Evolutionary conservation across 371 early-diverging fungal genomes (phyloP).

Genomic region (Mucor lusitanicus): DNA sequence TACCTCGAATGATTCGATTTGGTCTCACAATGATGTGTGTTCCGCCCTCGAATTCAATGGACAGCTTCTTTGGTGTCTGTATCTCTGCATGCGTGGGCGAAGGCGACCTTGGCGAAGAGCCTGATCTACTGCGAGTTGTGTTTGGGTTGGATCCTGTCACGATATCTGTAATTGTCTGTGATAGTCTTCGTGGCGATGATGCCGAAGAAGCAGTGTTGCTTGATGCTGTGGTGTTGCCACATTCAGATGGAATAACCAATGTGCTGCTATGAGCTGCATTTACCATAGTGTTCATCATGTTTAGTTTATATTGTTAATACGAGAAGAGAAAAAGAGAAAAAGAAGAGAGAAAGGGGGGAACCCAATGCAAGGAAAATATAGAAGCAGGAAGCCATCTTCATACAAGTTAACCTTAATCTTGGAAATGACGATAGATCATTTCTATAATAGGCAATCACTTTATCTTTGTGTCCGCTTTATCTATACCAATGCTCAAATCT

Average conservation of each 20-base stretch:
- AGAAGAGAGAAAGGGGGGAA: background rate
- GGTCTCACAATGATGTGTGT: conserved; percentile 33
- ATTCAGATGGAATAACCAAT: background rate
- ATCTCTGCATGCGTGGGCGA: background rate
- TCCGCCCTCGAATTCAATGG: conserved; percentile 33
- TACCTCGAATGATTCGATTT: conserved; percentile 39
- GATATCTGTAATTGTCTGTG: conserved; percentile 20
- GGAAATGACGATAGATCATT: background rate
- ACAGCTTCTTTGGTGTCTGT: conserved; percentile 7
- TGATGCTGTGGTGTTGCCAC: background rate
- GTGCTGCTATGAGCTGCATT: background rate
- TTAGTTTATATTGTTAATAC: background rate
- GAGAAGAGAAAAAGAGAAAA: background rate
- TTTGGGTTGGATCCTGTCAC: conserved; percentile 4
- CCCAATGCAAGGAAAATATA: background rate
- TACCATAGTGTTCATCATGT: background rate
- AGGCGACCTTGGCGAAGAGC: conserved; percentile 12
- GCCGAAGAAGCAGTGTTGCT: background rate
- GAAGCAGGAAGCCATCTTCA: background rate
- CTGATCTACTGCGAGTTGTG: conserved; percentile 6
- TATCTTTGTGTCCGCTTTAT: background rate
- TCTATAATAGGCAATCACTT: background rate
- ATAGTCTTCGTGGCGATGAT: conserved; percentile 16
- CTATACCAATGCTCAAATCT: background rate
- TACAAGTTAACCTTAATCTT: background rate